Percentiles rank a stretch among this genome's conserved stretches.
Conservation (phyloP, 495 filamentous ascomycete genomes). For the Elasticomyces elasticus region DNA sequence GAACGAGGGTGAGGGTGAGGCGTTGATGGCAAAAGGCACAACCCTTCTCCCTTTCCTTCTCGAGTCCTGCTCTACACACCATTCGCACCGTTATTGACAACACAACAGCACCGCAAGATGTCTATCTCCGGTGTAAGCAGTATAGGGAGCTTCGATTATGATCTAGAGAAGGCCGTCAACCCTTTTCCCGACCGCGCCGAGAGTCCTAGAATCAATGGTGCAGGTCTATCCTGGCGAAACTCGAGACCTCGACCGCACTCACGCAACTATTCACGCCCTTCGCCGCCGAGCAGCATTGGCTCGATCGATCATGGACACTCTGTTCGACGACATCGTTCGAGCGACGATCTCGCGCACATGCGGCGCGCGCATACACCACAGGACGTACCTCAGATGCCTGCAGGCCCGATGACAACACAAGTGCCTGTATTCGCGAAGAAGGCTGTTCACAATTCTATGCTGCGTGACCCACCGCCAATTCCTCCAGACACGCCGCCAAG, state of each 20-base stretch:
- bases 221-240: not conserved
- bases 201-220: not conserved
- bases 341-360: not conserved
- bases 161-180: not conserved
- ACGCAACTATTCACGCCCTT: conserved; percentile 1
- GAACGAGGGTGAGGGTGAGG: not conserved
- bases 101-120: not conserved
- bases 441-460: not conserved
- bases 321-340: not conserved
- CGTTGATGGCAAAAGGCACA: not conserved
- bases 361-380: not conserved
- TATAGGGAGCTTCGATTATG: not conserved
- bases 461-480: not conserved
- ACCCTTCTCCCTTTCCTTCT: not conserved
- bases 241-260: not conserved
- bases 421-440: not conserved
- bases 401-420: not conserved
- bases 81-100: not conserved
- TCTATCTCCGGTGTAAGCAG: not conserved
- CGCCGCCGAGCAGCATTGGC: not conserved
- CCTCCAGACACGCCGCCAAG: not conserved
- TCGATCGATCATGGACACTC: not conserved
- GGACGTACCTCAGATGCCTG: not conserved
- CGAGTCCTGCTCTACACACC: not conserved
- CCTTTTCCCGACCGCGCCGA: not conserved